Conservation (phyloP, 495 filamentous ascomycete genomes). For the Xylaria grammica region DNA sequence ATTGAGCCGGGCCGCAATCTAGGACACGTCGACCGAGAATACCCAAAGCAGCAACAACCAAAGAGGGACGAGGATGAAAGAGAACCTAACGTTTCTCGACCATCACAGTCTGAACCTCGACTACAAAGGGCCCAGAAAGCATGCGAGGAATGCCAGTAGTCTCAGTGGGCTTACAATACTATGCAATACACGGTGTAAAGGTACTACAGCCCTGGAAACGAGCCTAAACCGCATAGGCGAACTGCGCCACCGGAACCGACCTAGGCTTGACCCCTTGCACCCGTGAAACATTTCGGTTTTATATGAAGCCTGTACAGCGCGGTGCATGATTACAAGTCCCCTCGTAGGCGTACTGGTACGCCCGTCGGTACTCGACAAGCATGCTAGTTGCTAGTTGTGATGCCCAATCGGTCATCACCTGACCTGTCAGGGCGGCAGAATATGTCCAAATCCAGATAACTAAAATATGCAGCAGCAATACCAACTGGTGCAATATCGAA, state of each 20-base stretch:
- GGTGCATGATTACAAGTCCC: too few relatives aligned
- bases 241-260: too few relatives aligned
- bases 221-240: background rate
- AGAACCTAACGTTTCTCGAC: background rate
- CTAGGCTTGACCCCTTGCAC: too few relatives aligned
- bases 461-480: background rate
- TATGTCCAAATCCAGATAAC: background rate
- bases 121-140: slow-evolving; percentile 14
- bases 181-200: background rate
- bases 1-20: slow-evolving; percentile 77
- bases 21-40: slow-evolving; percentile 77
- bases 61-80: background rate
- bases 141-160: slow-evolving; percentile 35
- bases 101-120: background rate
- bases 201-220: background rate
- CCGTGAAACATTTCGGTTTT: too few relatives aligned
- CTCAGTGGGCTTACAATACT: background rate
- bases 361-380: too few relatives aligned
- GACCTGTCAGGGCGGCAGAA: slow-evolving; percentile 1
- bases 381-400: too few relatives aligned
- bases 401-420: too few relatives aligned
- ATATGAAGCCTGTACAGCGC: too few relatives aligned
- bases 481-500: background rate
- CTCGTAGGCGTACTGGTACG: too few relatives aligned
- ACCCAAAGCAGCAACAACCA: slow-evolving; percentile 23